Conservation (phyloP, 2,329 filamentous ascomycete genomes). For the Fusarium floridanum region DNA sequence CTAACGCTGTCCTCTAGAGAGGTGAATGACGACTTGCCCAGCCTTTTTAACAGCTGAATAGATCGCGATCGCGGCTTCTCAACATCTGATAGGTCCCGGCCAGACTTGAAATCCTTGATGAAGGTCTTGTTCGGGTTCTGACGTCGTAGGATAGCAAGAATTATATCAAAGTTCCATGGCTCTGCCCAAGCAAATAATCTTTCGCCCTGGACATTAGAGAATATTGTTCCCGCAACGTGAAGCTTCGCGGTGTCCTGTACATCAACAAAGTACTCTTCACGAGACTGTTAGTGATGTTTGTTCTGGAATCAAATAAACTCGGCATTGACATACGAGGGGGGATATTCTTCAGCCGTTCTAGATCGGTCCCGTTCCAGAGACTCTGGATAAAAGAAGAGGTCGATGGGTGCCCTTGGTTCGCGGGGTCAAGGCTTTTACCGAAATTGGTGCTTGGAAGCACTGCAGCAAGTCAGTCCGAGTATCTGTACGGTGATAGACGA, state of each 20-base stretch:
- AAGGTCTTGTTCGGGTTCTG: not conserved
- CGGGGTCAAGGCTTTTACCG: not conserved
- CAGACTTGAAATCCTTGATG: not conserved
- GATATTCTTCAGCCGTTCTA: too few species aligned
- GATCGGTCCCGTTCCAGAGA: too few species aligned
- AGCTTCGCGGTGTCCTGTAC: not conserved
- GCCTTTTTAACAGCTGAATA: not conserved
- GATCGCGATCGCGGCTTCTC: not conserved
- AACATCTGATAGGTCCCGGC: not conserved
- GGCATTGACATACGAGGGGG: too few species aligned
- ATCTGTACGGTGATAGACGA: not conserved
- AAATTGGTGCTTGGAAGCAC: not conserved
- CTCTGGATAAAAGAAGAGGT: not conserved
- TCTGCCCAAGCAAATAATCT: not conserved
- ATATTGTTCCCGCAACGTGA: not conserved
- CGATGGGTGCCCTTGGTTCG: not conserved
- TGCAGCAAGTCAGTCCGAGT: not conserved
- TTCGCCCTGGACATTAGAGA: not conserved
- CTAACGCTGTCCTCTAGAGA: not conserved
- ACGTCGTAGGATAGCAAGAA: not conserved
- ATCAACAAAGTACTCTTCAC: not conserved
- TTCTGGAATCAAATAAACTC: not conserved
- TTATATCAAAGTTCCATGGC: not conserved
- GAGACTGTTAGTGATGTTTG: not conserved
- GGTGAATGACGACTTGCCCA: not conserved